Percentiles rank a stretch among this genome's conserved stretches.
These are phyloP conservation scores for Kodamaea ohmeri DNA, from an alignment of 1,139 yeast genomes.

Conservation along the genomic window DNA sequence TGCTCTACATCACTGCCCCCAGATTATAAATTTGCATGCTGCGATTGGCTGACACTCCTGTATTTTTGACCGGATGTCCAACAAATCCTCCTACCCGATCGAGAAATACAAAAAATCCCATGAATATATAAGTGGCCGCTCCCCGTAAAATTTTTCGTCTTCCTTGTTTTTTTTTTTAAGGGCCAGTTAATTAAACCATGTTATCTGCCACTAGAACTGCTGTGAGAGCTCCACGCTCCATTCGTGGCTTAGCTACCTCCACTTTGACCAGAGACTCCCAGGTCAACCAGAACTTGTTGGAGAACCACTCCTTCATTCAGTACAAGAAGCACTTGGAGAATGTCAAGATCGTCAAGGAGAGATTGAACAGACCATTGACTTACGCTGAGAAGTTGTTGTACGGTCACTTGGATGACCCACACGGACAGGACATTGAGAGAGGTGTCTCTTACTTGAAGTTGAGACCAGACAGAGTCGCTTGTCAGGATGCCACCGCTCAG, in stretches of 20 bases:
- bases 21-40: slow-evolving; percentile 20
- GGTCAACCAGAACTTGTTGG: slow-evolving; percentile 90
- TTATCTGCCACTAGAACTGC: slow-evolving; percentile 41
- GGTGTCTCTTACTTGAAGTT: slow-evolving; percentile 95
- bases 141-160: slow-evolving; percentile 11
- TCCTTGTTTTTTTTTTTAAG: slow-evolving; percentile 10
- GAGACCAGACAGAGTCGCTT: slow-evolving; percentile 99
- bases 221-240: slow-evolving; percentile 34
- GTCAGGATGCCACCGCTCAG: slow-evolving; percentile 99
- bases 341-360: slow-evolving; percentile 78
- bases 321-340: slow-evolving; percentile 80
- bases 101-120: slow-evolving; percentile 6
- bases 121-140: slow-evolving; percentile 11
- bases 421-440: slow-evolving; percentile 90
- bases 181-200: slow-evolving; percentile 21
- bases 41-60: slow-evolving; percentile 16
- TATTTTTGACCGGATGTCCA: slow-evolving; percentile 4
- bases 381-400: slow-evolving; percentile 96
- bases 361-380: slow-evolving; percentile 91
- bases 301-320: slow-evolving; percentile 75
- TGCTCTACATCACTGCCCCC: slow-evolving; percentile 8
- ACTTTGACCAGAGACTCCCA: slow-evolving; percentile 84
- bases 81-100: slow-evolving; percentile 10
- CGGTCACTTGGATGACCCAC: slow-evolving; percentile 96
- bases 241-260: slow-evolving; percentile 75